Conservation (phyloP, 768 basidiomycete genomes). For the Omphalotus guepiniiformis region DNA sequence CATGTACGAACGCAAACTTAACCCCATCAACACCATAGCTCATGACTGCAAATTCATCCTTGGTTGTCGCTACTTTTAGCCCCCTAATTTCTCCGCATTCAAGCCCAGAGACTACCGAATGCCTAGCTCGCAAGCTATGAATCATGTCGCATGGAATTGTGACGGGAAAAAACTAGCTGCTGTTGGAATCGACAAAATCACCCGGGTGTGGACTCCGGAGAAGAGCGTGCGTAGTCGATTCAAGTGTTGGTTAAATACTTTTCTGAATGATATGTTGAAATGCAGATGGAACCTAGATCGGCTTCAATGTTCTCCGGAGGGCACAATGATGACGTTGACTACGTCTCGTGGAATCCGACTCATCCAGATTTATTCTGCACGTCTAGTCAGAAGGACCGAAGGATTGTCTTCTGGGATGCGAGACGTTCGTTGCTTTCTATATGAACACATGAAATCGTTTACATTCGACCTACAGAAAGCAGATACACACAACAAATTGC, state of each 20-base stretch:
- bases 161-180: conserved; percentile 78
- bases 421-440: conserved; percentile 71
- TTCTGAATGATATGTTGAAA: not conserved
- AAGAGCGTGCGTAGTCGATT: conserved; percentile 56
- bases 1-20: conserved; percentile 53
- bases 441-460: too few relatives aligned
- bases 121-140: conserved; percentile 60
- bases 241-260: not conserved
- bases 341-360: conserved; percentile 80
- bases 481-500: conserved; percentile 57
- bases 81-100: conserved; percentile 76
- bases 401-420: conserved; percentile 82
- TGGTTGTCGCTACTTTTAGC: conserved; percentile 33
- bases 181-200: conserved; percentile 78
- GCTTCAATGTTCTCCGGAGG: conserved; percentile 65
- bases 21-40: conserved; percentile 8
- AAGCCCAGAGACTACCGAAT: conserved; percentile 73
- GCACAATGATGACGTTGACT: conserved; percentile 77
- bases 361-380: conserved; percentile 82
- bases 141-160: conserved; percentile 79
- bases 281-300: conserved; percentile 70
- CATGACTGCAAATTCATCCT: conserved; percentile 9
- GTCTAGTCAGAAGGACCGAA: conserved; percentile 70
- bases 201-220: conserved; percentile 74
- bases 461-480: conserved; percentile 49